Evolutionary conservation across 441 rosid genomes (phyloP).

Genomic region (Pelargonium myrrhifolium): DNA sequence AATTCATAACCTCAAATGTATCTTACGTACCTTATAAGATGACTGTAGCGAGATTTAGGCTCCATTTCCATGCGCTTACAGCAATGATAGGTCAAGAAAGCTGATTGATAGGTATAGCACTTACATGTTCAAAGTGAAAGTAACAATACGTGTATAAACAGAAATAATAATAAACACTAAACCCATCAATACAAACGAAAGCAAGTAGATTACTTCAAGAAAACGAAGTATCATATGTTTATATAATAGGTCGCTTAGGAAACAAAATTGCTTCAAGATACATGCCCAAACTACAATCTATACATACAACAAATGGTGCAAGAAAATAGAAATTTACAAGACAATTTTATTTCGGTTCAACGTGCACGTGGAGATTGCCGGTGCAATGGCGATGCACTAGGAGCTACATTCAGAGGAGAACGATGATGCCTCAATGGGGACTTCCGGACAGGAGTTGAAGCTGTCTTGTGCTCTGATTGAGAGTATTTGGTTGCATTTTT

Average conservation of each 20-base stretch:
- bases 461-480: slow-evolving; percentile 23
- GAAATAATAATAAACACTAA: too few relatives aligned
- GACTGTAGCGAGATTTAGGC: neutral
- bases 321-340: slow-evolving; percentile 21
- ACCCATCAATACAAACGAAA: too few relatives aligned
- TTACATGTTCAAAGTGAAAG: too few relatives aligned
- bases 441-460: slow-evolving; percentile 26
- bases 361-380: slow-evolving; percentile 32
- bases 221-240: too few relatives aligned
- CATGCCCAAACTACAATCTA: slow-evolving; percentile 20
- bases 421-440: slow-evolving; percentile 39
- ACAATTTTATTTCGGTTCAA: slow-evolving; percentile 21
- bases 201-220: too few relatives aligned
- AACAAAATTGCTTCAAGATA: slow-evolving; percentile 27
- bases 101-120: too few relatives aligned
- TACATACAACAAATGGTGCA: slow-evolving; percentile 14
- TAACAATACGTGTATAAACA: too few relatives aligned
- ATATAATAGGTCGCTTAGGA: neutral
- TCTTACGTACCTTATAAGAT: neutral
- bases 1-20: neutral
- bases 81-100: neutral
- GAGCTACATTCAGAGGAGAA: slow-evolving; percentile 36
- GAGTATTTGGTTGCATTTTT: slow-evolving; percentile 23
- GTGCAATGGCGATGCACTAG: slow-evolving; percentile 39
- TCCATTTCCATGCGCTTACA: neutral